Evolutionary conservation across 331 rosid genomes (phyloP).

Genomic region (Saraca asoca): DNA sequence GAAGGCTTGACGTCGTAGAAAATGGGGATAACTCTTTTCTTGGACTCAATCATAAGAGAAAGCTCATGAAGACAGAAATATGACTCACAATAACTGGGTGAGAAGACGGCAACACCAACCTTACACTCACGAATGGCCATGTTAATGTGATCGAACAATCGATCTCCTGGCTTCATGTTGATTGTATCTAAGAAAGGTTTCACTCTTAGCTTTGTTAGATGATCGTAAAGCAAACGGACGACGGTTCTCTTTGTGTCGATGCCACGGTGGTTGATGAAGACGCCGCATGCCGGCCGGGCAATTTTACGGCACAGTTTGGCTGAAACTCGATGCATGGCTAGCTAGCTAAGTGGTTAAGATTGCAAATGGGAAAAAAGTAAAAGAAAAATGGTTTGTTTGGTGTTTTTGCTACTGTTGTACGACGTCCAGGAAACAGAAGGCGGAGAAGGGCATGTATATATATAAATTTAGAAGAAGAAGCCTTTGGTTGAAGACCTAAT

Average conservation of each 20-base stretch:
- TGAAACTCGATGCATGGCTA: conserved; percentile 47
- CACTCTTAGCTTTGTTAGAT: conserved; percentile 38
- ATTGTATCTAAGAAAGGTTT: conserved; percentile 48
- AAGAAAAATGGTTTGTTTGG: too few species aligned
- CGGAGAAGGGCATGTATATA: too few species aligned
- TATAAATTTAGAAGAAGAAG: too few species aligned
- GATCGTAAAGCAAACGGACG: conserved; percentile 51
- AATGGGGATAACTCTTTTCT: conserved; percentile 50
- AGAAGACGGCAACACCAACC: conserved; percentile 56
- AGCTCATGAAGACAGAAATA: conserved; percentile 56
- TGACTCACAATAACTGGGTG: conserved; percentile 56
- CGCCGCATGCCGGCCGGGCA: conserved; percentile 36
- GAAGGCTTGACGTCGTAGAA: conserved; percentile 62
- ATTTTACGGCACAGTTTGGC: not conserved
- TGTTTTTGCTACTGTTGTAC: too few species aligned
- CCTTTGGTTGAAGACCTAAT: too few species aligned
- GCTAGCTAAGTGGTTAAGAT: too few species aligned
- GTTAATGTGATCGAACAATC: conserved; percentile 47
- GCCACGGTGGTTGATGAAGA: conserved; percentile 60
- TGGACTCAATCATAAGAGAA: too few species aligned
- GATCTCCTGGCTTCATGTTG: conserved; percentile 64
- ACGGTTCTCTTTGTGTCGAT: conserved; percentile 51
- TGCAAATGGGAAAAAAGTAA: too few species aligned
- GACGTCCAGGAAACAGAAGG: too few species aligned
- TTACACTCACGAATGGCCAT: conserved; percentile 40